These are phyloP conservation scores for Umbelopsis sp. DNA, from an alignment of 192 early-diverging fungal species.

Conservation along the genomic window DNA sequence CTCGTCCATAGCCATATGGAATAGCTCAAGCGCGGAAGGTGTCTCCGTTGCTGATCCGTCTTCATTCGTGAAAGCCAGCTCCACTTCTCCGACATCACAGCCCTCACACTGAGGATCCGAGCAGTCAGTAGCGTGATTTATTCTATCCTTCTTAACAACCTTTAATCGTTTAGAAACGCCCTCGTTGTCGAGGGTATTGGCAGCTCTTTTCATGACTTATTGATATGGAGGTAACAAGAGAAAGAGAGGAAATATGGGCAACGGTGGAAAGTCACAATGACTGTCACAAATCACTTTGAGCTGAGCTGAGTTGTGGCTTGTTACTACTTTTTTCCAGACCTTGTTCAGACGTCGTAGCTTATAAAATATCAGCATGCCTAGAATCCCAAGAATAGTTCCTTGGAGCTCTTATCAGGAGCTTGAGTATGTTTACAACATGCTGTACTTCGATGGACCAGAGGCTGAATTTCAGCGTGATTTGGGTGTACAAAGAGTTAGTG, in stretches of 20 bases:
- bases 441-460: conserved; percentile 45
- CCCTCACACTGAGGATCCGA: conserved; percentile 56
- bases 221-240: background rate
- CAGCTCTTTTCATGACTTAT: background rate
- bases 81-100: conserved; percentile 65
- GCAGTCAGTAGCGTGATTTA: conserved; percentile 58
- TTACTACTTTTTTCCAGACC: background rate
- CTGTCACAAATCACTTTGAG: conserved; percentile 2
- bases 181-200: background rate
- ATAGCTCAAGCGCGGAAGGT: conserved; percentile 57
- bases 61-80: conserved; percentile 53
- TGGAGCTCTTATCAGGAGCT: conserved; percentile 65
- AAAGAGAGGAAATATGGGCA: background rate
- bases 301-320: background rate
- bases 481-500: conserved; percentile 60
- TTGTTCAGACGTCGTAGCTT: background rate
- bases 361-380: conserved; percentile 28
- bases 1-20: conserved; percentile 62
- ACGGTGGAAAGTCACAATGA: background rate
- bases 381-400: conserved; percentile 58
- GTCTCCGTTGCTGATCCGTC: conserved; percentile 33
- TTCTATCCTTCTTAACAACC: conserved; percentile 4
- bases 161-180: background rate
- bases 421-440: conserved; percentile 53
- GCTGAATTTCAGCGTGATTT: conserved; percentile 30